Evolutionary conservation across 495 filamentous ascomycete species (phyloP).

Genomic region (Lepidopterella palustris): DNA sequence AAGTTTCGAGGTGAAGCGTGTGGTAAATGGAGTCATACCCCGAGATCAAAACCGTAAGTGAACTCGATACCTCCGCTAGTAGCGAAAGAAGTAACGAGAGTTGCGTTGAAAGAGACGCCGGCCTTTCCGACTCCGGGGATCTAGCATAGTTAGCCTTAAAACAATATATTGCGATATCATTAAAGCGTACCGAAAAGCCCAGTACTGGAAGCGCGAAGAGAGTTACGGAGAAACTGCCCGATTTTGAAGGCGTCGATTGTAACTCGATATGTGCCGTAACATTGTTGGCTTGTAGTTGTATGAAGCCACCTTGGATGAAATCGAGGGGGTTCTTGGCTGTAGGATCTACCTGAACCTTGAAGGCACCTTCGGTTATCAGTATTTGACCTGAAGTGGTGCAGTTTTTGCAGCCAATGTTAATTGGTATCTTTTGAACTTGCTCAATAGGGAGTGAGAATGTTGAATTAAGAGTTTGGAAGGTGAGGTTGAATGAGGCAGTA

Average conservation of each 20-base stretch:
- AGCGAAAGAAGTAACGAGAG: constrained; percentile 4
- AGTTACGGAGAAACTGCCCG: constrained; percentile 1
- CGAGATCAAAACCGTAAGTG: constrained; percentile 23
- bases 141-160: background rate
- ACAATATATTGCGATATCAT: background rate
- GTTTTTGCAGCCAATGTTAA: constrained; percentile 22
- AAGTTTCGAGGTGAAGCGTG: background rate
- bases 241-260: constrained; percentile 4
- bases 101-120: constrained; percentile 12
- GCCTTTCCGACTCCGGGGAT: constrained; percentile 23
- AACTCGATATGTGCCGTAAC: constrained; percentile 20
- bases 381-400: constrained; percentile 15
- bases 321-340: constrained; percentile 3
- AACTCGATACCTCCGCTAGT: constrained; percentile 12
- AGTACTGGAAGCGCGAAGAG: constrained; percentile 13
- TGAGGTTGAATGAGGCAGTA: constrained; percentile 9
- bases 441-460: constrained; percentile 11
- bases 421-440: background rate
- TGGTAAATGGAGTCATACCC: background rate
- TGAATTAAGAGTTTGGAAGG: constrained; percentile 8
- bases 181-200: constrained; percentile 10
- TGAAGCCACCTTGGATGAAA: constrained; percentile 17
- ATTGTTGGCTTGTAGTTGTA: constrained; percentile 13
- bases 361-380: constrained; percentile 6
- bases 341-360: constrained; percentile 9